Percentiles rank a stretch among this genome's conserved stretches.
Conservation (phyloP, 2,329 filamentous ascomycete genomes). For the Arthroderma sp. region DNA sequence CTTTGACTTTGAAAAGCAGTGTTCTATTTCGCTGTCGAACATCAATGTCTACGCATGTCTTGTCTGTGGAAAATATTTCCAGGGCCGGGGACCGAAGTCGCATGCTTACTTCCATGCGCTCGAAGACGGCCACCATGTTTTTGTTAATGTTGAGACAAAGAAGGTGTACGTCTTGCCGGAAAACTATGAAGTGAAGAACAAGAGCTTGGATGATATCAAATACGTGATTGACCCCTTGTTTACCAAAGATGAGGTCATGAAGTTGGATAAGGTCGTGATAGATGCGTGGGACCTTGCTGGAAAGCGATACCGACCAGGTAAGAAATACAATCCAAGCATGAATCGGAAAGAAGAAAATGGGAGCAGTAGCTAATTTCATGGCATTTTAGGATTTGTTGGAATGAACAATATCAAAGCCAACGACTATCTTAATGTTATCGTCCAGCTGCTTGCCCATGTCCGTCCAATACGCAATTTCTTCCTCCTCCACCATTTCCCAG, state of each 20-base stretch:
- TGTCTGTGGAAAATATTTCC: constrained; percentile 95
- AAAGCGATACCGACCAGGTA: constrained; percentile 70
- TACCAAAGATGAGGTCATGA: constrained; percentile 63
- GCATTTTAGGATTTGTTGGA: constrained; percentile 60
- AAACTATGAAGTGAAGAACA: constrained; percentile 90
- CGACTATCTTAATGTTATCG: constrained; percentile 92
- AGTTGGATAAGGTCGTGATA: constrained; percentile 53
- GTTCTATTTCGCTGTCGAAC: constrained; percentile 88
- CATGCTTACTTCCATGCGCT: constrained; percentile 96
- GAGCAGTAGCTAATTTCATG: constrained; percentile 1
- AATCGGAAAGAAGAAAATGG: too few species aligned
- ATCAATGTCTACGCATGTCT: constrained; percentile 98
- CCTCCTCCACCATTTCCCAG: constrained; percentile 66
- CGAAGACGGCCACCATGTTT: constrained; percentile 91
- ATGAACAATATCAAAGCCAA: constrained; percentile 99
- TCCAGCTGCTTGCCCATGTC: constrained; percentile 84
- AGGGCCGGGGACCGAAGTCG: constrained; percentile 83
- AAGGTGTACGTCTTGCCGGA: constrained; percentile 55
- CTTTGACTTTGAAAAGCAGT: constrained; percentile 98
- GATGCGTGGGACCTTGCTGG: constrained; percentile 64
- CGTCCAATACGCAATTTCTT: constrained; percentile 81
- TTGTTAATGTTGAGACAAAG: constrained; percentile 74
- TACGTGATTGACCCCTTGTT: constrained; percentile 90
- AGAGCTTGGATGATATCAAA: constrained; percentile 94
- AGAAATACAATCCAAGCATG: constrained; percentile 1